Evolutionary conservation across 176 grass and related monocot species (phyloP).

Genomic region (Neostapfia colusana): DNA sequence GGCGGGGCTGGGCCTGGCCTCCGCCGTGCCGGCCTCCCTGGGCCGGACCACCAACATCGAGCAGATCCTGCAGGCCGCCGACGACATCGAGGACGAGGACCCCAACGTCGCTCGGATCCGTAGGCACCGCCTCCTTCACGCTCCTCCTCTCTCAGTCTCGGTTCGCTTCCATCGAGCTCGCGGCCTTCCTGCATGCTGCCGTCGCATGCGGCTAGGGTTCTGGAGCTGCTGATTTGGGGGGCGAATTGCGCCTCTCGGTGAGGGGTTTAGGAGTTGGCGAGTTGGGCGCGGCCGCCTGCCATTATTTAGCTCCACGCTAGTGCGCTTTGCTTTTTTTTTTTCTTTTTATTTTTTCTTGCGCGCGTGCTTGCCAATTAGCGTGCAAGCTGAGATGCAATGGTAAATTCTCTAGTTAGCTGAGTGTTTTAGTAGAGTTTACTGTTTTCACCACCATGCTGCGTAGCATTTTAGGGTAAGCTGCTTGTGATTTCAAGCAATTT

Average conservation of each 20-base stretch:
- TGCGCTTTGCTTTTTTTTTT: not conserved
- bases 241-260: not conserved
- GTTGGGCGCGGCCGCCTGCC: not conserved
- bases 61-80: conserved; percentile 78
- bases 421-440: not conserved
- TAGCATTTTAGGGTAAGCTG: not conserved
- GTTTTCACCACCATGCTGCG: not conserved
- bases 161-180: not conserved
- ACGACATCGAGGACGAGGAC: conserved; percentile 82
- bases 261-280: not conserved
- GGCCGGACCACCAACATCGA: conserved; percentile 74
- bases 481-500: not conserved
- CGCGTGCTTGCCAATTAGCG: not conserved
- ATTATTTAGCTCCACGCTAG: not conserved
- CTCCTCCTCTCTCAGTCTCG: not conserved
- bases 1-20: conserved; percentile 34
- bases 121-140: conserved; percentile 5
- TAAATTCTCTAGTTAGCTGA: not conserved
- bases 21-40: conserved; percentile 67
- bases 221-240: not conserved
- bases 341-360: not conserved
- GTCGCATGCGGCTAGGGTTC: not conserved
- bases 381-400: not conserved
- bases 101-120: conserved; percentile 86
- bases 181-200: not conserved